Evolutionary conservation across 345 rosid species (phyloP), one percentile per base, ranked within the genome.

Genomic region (Moricandia arvensis): DNA sequence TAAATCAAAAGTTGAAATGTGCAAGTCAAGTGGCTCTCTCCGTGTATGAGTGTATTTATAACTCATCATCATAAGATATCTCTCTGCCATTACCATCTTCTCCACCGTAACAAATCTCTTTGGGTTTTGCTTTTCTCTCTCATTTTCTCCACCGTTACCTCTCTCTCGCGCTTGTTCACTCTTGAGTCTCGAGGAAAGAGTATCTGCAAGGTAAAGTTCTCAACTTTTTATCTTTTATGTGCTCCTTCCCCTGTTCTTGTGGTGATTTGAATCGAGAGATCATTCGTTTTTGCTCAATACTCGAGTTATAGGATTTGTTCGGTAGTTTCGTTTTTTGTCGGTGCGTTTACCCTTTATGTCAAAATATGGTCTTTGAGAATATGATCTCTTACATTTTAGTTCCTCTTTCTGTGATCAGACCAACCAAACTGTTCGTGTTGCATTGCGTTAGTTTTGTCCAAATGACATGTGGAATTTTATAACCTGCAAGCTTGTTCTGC

Each of bases 161-260:
- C 10, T 57, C 62, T 66, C 71, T 59, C 47, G 27, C 3, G 4
- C n/a, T 41, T 37, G 33, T 12, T 53, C 67, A 63, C 73, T 53
- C 72, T 78, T 82, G 10, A 27, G 21, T 47, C 68, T 49, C 16
- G n/a, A 64, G 11, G 16, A 59, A 45, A 45, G 59, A 31, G 3
- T 31, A 35, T 3, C 69, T 69, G 12, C 13, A 61, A 71, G 84
- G 85, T 82, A 62, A 77, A 8, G 3, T 60, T 35, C 68, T 55
- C 55, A 3, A 26, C 15, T n/a, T 68, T 72, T 45, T 47, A 18
- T 2, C 30, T 41, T 21, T 51, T 49, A 15, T 49, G 9, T 41
- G 21, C 8, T 49, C 21, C 6, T 51, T 45, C 17, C 6, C 57
- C 57, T 49, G 53, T 47, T 47, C 17, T 47, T n/a, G 53, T 47